These are phyloP conservation scores for Microbotryomycetes sp. DNA, from an alignment of 1,284 basidiomycete genomes.

Conservation along the genomic window DNA sequence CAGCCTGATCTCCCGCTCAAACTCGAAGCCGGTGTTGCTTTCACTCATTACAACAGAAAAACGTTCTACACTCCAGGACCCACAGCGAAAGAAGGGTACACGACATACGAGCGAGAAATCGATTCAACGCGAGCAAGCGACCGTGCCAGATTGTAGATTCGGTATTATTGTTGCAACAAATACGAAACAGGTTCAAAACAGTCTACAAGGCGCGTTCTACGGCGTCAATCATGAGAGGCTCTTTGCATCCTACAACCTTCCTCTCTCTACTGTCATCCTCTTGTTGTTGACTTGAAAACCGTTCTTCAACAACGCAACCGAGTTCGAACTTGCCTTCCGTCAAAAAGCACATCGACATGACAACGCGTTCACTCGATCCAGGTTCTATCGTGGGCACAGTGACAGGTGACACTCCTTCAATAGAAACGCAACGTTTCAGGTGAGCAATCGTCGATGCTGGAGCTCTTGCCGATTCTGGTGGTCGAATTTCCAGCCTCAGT, in stretches of 20 bases:
- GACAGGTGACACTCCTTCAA: constrained; percentile 31
- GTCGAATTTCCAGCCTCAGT: constrained; percentile 41
- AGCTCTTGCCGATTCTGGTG: constrained; percentile 17
- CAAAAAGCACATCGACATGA: constrained; percentile 64
- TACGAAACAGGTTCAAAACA: no score
- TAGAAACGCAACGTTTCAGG: constrained; percentile 29
- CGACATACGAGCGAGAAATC: neutral
- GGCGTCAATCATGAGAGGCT: neutral
- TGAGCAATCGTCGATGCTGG: constrained; percentile 38
- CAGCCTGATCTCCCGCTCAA: constrained; percentile 6
- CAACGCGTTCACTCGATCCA: constrained; percentile 39
- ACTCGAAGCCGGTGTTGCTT: neutral
- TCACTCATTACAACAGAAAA: constrained; percentile 20
- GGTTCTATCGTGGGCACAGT: constrained; percentile 12
- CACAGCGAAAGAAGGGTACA: constrained; percentile 5
- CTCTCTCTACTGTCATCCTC: neutral
- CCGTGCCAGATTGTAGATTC: no score
- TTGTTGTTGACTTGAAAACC: neutral
- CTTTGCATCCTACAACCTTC: neutral
- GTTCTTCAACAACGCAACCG: constrained; percentile 47
- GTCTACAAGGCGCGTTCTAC: neutral
- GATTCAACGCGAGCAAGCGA: no score
- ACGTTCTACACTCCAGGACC: constrained; percentile 29
- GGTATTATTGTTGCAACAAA: no score
- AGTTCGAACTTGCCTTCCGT: constrained; percentile 66